Base-by-base conservation (phyloP, 306 rosid species). In the Castanea crenata region DNA sequence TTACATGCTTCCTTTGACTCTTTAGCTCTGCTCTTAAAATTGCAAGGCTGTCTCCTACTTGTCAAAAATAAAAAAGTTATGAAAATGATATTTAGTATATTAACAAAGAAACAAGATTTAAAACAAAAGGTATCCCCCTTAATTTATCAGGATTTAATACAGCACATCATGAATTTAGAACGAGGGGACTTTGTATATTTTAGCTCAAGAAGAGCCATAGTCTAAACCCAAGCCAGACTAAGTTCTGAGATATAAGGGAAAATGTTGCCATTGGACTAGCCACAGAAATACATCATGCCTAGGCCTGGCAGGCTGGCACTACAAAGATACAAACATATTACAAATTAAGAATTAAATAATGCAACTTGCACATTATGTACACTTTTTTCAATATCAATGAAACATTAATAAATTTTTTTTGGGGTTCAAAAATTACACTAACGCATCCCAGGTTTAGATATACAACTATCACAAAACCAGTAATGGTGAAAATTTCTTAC, bases 1-100 rank as follows among this genome's bases (percentile, higher is more conserved):
- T 88, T 57, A 96, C 99, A 82, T 91, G 97, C 93, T 96, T 96
- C 90, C 81, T 88, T 88, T 93, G 99, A 91, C 92, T 93, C 88
- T 93, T 96, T 85, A 96, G 83, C 86, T 96, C 99, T 2, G 93
- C 88, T 86, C 90, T 90, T 86, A 96, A 87, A 81, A 96, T 92
- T 70, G 99, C 97, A 82, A 96, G 91, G 87, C 90, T 88, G 83
- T 96, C 98, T 73, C 99, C 99, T 95, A 80, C 83, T 80, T 57
- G 85, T 74, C 84, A 83, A 84, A 81, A 8, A 34, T 55, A 32
- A 15, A 71, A 55, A 59, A 57, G 74, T 68, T 44, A 65, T 44
- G 54, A 58, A 80, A 75, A 19, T 72, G 81, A 34, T 11, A 61
- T 41, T 79, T 55, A 44, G 32, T 25, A 19, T 59, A 14, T 55